Evolutionary conservation across 2,329 filamentous ascomycete genomes (phyloP).

Genomic region (Orbilia javanica): DNA sequence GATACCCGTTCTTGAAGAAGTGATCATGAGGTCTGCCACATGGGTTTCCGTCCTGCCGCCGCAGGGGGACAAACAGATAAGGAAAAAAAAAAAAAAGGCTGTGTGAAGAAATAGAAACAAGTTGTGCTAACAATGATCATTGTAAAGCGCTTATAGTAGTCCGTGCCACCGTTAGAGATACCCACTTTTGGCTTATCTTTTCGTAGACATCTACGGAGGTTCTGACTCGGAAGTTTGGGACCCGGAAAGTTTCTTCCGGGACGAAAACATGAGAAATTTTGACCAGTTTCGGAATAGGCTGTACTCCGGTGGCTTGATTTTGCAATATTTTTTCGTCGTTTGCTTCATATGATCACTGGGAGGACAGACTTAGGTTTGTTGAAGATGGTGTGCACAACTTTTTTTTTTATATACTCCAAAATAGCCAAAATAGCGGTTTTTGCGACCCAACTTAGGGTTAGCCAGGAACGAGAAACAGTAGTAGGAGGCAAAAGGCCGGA

Average conservation of each 20-base stretch:
- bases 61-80: slow-evolving; percentile 40
- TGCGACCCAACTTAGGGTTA: not conserved
- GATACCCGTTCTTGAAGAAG: slow-evolving; percentile 21
- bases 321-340: slow-evolving; percentile 9
- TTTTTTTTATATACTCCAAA: slow-evolving; percentile 13
- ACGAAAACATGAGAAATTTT: slow-evolving; percentile 22
- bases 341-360: slow-evolving; percentile 8
- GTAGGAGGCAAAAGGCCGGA: slow-evolving; percentile 7
- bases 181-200: slow-evolving; percentile 4
- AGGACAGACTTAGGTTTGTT: slow-evolving; percentile 19
- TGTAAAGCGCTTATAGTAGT: slow-evolving; percentile 46
- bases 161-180: slow-evolving; percentile 36
- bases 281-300: slow-evolving; percentile 55
- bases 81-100: not conserved
- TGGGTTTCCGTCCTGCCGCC: slow-evolving; percentile 37
- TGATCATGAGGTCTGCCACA: slow-evolving; percentile 58
- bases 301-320: slow-evolving; percentile 46
- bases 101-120: slow-evolving; percentile 36
- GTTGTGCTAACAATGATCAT: slow-evolving; percentile 33
- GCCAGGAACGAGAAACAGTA: slow-evolving; percentile 32
- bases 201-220: slow-evolving; percentile 21
- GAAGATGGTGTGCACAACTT: slow-evolving; percentile 51
- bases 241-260: not conserved
- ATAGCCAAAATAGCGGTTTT: slow-evolving; percentile 17
- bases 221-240: not conserved